phyloP scores from a whole-genome alignment of 768 basidiomycete genomes.

The Sarcomyxa edulis region DNA sequence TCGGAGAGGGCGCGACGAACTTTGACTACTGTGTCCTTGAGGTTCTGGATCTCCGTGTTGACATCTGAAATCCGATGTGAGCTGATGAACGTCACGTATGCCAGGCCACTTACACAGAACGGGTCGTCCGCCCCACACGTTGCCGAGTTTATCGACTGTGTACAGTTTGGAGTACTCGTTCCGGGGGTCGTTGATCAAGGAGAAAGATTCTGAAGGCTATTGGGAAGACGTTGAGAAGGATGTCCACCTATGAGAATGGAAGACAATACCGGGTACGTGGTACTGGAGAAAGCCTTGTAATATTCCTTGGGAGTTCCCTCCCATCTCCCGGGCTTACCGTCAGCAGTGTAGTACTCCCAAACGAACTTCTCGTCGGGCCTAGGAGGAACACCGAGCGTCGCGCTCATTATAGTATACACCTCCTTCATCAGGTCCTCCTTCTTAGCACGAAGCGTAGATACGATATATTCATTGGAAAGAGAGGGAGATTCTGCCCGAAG shows the following conservation, averaged over 20 bases:
- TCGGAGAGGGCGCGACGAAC: conserved; percentile 18
- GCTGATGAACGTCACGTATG: conserved; percentile 2
- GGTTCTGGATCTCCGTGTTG: conserved; percentile 76
- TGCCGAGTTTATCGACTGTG: conserved; percentile 90
- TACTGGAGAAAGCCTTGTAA: conserved; percentile 58
- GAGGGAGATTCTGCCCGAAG: conserved; percentile 36
- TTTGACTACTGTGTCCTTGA: conserved; percentile 81
- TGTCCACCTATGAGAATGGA: conserved; percentile 1
- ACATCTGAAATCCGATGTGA: conserved; percentile 81
- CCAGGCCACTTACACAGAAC: conserved; percentile 61
- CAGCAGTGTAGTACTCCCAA: conserved; percentile 87
- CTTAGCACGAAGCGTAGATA: conserved; percentile 62
- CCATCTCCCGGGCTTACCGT: conserved; percentile 72
- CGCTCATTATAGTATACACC: conserved; percentile 77
- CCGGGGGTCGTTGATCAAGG: conserved; percentile 92
- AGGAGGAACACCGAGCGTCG: conserved; percentile 85
- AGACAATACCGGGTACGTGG: conserved; percentile 46
- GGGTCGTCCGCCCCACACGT: conserved; percentile 82
- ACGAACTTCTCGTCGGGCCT: conserved; percentile 63
- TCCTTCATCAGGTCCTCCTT: conserved; percentile 85
- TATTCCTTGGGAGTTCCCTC: conserved; percentile 80
- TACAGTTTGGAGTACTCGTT: conserved; percentile 80
- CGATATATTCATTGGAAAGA: conserved; percentile 40
- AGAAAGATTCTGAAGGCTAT: conserved; percentile 75
- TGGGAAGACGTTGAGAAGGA: conserved; percentile 5